These are phyloP conservation scores for Neospermospora avenae DNA, from an alignment of 2,329 filamentous ascomycete species.

Conservation along the genomic window DNA sequence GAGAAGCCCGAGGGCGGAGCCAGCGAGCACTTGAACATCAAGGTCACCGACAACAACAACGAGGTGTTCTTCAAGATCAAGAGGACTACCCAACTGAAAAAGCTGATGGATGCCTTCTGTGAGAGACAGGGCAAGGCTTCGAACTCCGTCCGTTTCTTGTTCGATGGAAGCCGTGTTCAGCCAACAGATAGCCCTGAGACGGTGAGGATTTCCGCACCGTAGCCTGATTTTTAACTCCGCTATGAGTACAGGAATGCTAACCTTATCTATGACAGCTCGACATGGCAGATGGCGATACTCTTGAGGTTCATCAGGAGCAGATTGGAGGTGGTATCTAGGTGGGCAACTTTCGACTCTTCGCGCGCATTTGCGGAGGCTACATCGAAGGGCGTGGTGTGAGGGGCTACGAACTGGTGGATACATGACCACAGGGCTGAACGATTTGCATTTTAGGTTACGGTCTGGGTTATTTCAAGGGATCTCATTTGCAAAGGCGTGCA, in stretches of 20 bases:
- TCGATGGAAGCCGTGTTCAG: conserved; percentile 92
- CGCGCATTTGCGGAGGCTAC: neutral
- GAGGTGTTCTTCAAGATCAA: conserved; percentile 99
- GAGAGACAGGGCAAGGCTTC: conserved; percentile 89
- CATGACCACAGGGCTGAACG: neutral
- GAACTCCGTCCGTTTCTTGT: conserved; percentile 85
- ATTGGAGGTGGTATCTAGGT: conserved; percentile 65
- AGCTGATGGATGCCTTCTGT: conserved; percentile 98
- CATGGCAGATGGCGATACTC: conserved; percentile 92
- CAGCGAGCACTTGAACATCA: conserved; percentile 93
- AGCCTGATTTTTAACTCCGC: neutral
- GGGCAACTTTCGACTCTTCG: conserved; percentile 8
- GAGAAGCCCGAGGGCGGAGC: conserved; percentile 36
- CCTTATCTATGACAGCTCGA: conserved; percentile 64
- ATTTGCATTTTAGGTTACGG: conserved; percentile 24
- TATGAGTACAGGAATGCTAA: neutral
- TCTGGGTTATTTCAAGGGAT: conserved; percentile 18
- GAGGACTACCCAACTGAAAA: conserved; percentile 90
- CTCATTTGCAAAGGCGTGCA: conserved; percentile 29
- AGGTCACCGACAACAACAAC: conserved; percentile 98
- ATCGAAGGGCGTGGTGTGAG: neutral
- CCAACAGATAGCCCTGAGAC: conserved; percentile 85
- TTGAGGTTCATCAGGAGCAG: conserved; percentile 98
- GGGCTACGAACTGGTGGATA: neutral
- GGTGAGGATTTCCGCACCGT: conserved; percentile 54